These are phyloP conservation scores for Eucalyptus caleyi DNA, from an alignment of 345 rosid species.

Conservation along the genomic window DNA sequence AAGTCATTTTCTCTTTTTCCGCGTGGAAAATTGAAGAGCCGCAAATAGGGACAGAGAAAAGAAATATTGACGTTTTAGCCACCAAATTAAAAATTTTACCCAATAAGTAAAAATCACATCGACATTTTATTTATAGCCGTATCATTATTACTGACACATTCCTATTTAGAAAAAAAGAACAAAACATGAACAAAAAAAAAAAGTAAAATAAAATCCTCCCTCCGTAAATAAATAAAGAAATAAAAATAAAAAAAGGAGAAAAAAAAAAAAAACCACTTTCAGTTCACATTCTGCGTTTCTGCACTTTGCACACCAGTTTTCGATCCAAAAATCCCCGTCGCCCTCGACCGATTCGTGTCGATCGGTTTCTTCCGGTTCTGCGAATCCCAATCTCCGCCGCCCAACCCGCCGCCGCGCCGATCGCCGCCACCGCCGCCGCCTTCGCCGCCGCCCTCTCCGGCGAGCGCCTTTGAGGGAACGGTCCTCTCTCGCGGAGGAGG, in stretches of 20 bases:
- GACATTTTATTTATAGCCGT: background rate
- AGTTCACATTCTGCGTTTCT: background rate
- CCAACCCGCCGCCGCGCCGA: background rate
- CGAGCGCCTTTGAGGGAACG: background rate
- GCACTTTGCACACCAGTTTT: background rate
- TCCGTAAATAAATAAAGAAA: background rate
- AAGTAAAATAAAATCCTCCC: fast-evolving
- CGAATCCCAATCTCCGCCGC: background rate
- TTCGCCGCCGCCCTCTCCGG: background rate
- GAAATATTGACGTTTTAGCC: background rate
- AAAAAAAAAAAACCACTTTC: background rate
- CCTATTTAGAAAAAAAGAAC: background rate
- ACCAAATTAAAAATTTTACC: background rate
- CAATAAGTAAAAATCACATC: background rate
- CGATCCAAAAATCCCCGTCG: background rate
- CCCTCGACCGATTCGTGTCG: background rate
- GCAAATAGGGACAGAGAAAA: background rate
- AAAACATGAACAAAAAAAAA: too few species aligned
- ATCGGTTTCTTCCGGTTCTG: background rate
- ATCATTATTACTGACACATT: background rate
- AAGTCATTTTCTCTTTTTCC: background rate
- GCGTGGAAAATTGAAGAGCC: background rate
- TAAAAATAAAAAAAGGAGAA: background rate
- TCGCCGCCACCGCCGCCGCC: background rate
- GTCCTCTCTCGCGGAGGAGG: background rate